phyloP scores from a whole-genome alignment of 1,139 yeast species.

The Yarrowia galli region DNA sequence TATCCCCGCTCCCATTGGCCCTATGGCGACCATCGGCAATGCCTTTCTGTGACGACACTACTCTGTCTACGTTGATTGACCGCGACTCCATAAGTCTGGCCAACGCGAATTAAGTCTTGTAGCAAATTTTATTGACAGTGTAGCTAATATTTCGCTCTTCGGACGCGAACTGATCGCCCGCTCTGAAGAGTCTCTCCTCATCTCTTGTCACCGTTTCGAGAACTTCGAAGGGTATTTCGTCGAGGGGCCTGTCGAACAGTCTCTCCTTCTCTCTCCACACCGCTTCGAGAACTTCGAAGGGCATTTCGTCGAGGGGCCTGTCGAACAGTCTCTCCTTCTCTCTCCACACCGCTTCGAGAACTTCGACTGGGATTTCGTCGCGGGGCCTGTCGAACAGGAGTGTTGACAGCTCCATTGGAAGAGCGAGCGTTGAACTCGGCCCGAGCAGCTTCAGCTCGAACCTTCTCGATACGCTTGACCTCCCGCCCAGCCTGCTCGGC shows the following conservation, averaged over 20 bases:
- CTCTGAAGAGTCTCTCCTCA: constrained; percentile 24
- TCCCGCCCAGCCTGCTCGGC: constrained; percentile 11
- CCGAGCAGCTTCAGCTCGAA: neutral
- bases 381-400: neutral
- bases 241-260: too few relatives aligned
- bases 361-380: neutral
- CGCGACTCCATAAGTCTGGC: constrained; percentile 95
- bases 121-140: neutral
- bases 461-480: neutral
- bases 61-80: constrained; percentile 92
- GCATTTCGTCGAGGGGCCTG: too few relatives aligned
- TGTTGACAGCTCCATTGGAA: neutral
- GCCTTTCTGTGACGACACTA: constrained; percentile 95
- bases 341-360: constrained; percentile 4
- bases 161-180: constrained; percentile 9
- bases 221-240: too few relatives aligned
- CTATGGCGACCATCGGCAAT: constrained; percentile 94
- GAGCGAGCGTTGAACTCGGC: constrained; percentile 3
- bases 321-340: constrained; percentile 32
- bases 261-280: too few relatives aligned
- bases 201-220: too few relatives aligned
- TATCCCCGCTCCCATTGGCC: constrained; percentile 96
- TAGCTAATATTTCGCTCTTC: neutral
- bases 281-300: too few relatives aligned
- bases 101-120: constrained; percentile 56